A percentile compares a stretch with the other conserved stretches of the same genome.
Conservation (phyloP, 805 yeast genomes). For the Dipodascopsis tothii region DNA sequence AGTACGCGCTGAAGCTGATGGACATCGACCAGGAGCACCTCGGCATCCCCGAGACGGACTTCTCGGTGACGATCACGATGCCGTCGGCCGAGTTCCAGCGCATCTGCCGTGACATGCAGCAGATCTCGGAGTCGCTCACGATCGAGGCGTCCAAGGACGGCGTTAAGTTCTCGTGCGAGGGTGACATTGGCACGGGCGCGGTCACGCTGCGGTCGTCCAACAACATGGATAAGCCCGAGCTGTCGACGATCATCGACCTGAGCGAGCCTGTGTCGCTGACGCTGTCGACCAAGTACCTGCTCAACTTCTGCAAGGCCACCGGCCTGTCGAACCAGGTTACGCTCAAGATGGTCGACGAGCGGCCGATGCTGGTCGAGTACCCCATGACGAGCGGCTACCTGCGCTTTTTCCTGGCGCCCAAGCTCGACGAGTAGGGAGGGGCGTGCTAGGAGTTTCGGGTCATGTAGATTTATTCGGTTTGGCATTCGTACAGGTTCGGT, state of each 20-base stretch:
- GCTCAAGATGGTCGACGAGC: constrained; percentile 77
- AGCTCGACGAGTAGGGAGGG: constrained; percentile 74
- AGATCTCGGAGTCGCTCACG: constrained; percentile 78
- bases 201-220: constrained; percentile 78
- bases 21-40: constrained; percentile 93
- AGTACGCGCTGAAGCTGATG: constrained; percentile 85
- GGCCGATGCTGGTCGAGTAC: constrained; percentile 92
- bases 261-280: constrained; percentile 80
- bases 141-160: constrained; percentile 86
- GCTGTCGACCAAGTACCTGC: constrained; percentile 84
- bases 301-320: constrained; percentile 87
- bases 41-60: constrained; percentile 88
- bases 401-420: constrained; percentile 95
- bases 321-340: constrained; percentile 69
- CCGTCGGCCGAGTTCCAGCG: constrained; percentile 85
- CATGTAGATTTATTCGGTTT: too few species aligned
- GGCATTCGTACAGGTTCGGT: too few species aligned
- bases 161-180: constrained; percentile 81
- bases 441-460: too few species aligned
- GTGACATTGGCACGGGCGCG: constrained; percentile 84
- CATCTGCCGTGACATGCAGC: constrained; percentile 78
- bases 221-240: constrained; percentile 73
- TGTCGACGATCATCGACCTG: constrained; percentile 65
- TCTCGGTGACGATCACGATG: constrained; percentile 77
- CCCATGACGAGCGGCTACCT: constrained; percentile 85